Base-by-base conservation (phyloP, 2,329 filamentous ascomycete species). In the Rhynchosporium secalis region DNA sequence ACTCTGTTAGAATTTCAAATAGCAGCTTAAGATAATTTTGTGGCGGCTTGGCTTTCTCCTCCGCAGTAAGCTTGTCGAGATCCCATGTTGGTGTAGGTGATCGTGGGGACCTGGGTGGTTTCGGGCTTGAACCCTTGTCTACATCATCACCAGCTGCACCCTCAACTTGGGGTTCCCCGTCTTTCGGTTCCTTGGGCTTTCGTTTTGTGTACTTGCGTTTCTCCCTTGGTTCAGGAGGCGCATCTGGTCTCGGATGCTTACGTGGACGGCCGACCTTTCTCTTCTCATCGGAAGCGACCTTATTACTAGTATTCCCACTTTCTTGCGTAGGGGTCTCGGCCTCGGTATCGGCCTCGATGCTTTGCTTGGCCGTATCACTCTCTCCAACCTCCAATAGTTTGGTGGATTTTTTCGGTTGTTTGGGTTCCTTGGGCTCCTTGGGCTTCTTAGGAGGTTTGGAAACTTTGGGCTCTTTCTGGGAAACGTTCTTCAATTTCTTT, bases 141-240 rank as follows among this genome's bases (percentile, higher is more conserved):
- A 63, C 60, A 49, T 85, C 83, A n/a, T 77, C 70, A 20, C 74
- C 81, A 67, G 83, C 82, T 6, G 81, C 83, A 2, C 79, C 83
- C 67, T 84, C 82, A 63, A 77, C 79, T 36, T 82, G 83, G 36
- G 82, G 80, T n/a, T 75, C 75, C 26, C 68, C 66, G 45, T 71
- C 69, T 59, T 73, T 72, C 3, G 69, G 69, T 31, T 85, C 82
- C 68, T 78, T 82, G 7, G 81, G 79, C 70, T 83, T 87, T 58
- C 86, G 78, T 60, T 85, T 85, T 66, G 86, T 88, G 72, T 88
- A 88, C 69, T 86, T 87, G 63, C 86, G 80, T 76, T 88, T 88
- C 74, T 87, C 85, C 1, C 81, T 80, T 62, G 78, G 79, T 49
- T 83, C 79, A 1, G 77, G 75, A 7, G 75, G 78, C n/a, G 81